A percentile compares a stretch with the other conserved stretches of the same genome.
Conservation (phyloP, 768 basidiomycete genomes). For the Neoboletus magnificus region DNA sequence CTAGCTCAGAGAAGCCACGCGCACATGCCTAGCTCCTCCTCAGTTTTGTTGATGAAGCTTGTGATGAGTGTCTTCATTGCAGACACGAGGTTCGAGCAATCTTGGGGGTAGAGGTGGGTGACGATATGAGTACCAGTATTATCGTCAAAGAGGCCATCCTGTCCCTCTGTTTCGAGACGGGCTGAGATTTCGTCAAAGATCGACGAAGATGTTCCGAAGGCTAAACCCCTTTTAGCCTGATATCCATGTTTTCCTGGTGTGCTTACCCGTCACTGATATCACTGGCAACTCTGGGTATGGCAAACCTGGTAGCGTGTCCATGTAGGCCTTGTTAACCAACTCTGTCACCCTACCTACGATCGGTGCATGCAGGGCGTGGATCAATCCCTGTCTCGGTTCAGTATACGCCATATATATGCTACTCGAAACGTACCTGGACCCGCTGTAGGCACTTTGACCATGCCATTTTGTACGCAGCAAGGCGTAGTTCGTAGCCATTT, state of each 20-base stretch:
- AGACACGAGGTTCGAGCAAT: slow-evolving; percentile 49
- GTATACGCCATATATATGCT: not conserved
- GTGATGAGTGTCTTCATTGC: slow-evolving; percentile 56
- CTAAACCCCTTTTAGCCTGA: slow-evolving; percentile 24
- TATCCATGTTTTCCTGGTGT: not conserved
- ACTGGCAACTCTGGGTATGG: slow-evolving; percentile 61
- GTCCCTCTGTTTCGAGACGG: slow-evolving; percentile 32
- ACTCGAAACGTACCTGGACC: slow-evolving; percentile 45
- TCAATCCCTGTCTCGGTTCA: slow-evolving; percentile 37
- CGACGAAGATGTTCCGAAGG: slow-evolving; percentile 43
- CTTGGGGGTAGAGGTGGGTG: slow-evolving; percentile 54
- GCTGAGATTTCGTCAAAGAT: slow-evolving; percentile 45
- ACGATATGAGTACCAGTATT: slow-evolving; percentile 28
- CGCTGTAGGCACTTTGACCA: slow-evolving; percentile 60
- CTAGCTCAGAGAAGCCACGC: slow-evolving; percentile 7
- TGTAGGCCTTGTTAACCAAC: slow-evolving; percentile 44
- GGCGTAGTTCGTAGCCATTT: slow-evolving; percentile 38
- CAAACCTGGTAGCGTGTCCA: slow-evolving; percentile 47
- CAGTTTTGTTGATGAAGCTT: slow-evolving; percentile 46
- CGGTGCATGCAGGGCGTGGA: slow-evolving; percentile 46
- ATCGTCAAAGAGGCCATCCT: slow-evolving; percentile 22
- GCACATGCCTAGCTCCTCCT: slow-evolving; percentile 30
- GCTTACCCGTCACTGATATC: slow-evolving; percentile 53
- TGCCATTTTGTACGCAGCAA: slow-evolving; percentile 51
- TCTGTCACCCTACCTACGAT: slow-evolving; percentile 44